A percentile compares a stretch with the other conserved stretches of the same genome.
phyloP scores from a whole-genome alignment of 441 rosid species.

The Arabidopsis lyrata region DNA sequence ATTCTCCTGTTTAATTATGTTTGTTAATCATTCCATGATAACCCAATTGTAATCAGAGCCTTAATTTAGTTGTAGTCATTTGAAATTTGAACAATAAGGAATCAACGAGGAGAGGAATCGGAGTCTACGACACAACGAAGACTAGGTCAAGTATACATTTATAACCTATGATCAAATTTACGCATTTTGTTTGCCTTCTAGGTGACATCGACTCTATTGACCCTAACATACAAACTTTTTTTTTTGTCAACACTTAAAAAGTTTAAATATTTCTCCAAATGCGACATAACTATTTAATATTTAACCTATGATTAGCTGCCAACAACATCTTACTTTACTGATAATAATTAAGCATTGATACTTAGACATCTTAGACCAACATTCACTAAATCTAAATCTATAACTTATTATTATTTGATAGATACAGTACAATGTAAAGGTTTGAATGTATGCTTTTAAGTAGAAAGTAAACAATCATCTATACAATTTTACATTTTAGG shows the following conservation, averaged over 20 bases:
- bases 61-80: neutral
- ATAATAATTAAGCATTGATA: constrained; percentile 24
- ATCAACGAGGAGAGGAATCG: constrained; percentile 16
- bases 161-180: constrained; percentile 23
- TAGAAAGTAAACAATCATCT: neutral
- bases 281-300: constrained; percentile 11
- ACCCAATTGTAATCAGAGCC: neutral
- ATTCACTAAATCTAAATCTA: neutral
- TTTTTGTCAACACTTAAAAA: neutral
- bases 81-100: neutral
- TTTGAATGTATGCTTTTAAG: neutral
- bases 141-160: constrained; percentile 37
- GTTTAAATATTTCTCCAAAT: neutral
- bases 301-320: constrained; percentile 21
- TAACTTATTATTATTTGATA: neutral
- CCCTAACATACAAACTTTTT: neutral
- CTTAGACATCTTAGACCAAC: constrained; percentile 10
- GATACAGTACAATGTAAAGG: neutral
- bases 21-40: neutral
- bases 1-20: neutral
- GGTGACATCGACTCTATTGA: constrained; percentile 32
- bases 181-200: constrained; percentile 36
- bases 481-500: no score
- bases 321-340: constrained; percentile 21
- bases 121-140: constrained; percentile 24